Evolutionary conservation across 192 early-diverging fungal species (phyloP), one percentile per base, ranked within the genome.

Genomic region (Coemansia sp.): DNA sequence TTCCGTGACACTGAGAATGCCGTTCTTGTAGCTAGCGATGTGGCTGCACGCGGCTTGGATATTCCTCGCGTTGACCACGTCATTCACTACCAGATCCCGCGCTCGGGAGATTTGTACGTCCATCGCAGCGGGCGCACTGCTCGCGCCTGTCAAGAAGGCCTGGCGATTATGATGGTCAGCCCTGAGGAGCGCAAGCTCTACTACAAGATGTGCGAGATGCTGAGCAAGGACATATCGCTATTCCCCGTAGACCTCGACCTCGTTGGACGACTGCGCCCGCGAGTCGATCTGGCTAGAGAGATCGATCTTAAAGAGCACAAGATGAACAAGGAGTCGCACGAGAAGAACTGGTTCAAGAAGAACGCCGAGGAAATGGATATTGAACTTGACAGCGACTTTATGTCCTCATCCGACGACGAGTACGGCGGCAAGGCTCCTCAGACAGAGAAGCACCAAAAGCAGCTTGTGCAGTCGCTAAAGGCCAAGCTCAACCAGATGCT

Each of bases 51-150:
- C 65, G 97, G 97, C 53, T 80, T 99, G 65, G 97, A 99, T 85
- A 96, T 99, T 39, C 93, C 95, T 0, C 31, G 84, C 43, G 94
- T 99, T 22, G 95, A 99, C 5, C 90, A 94, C 74, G 96, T 99
- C 5, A 91, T 99, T 38, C 97, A 99, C 73, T 99, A 96, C 73
- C 97, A 99, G 70, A 68, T 97, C 7, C 96, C 97, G 66, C 89
- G 95, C 18, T 91, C 91, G 9, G 90, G 92, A 29, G 95, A 99
- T 50, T 87, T 96, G n/a, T 99, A 99, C 74, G 93, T 99, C 33
- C 97, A 99, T 77, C 88, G 97, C 11, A 91, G 90, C 73, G 97
- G 97, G 47, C 90, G 97, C 70, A 99, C 97, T 0, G 97, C 95
- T 8, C 90, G 97, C 70, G 95, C 92, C n/a, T 68, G 83, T 34